Conservation (phyloP, 2,329 filamentous ascomycete species). For the Fusarium sp. region DNA sequence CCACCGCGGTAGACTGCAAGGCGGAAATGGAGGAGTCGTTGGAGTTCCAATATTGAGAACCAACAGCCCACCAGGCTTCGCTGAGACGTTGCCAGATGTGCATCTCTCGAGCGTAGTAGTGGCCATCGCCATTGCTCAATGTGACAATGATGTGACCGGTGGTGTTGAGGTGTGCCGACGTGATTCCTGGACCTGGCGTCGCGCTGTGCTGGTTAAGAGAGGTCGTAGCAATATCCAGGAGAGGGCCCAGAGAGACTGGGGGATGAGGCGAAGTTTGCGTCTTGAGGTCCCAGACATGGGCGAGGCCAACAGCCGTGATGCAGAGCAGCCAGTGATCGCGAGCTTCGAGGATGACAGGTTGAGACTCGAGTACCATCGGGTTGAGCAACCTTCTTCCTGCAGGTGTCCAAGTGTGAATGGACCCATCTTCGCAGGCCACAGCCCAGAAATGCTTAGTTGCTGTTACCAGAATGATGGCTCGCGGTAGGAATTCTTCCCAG, state of each 20-base stretch:
- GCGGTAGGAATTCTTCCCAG: slow-evolving; percentile 95
- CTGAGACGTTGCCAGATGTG: slow-evolving; percentile 95
- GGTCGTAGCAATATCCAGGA: slow-evolving; percentile 87
- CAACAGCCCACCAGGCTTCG: slow-evolving; percentile 97
- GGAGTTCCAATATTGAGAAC: slow-evolving; percentile 98
- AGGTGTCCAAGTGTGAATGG: slow-evolving; percentile 90
- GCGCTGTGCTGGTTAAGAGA: slow-evolving; percentile 80
- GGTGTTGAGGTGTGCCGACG: slow-evolving; percentile 91
- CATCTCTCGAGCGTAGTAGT: slow-evolving; percentile 87
- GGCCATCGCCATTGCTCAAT: slow-evolving; percentile 94
- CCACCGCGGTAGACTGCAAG: slow-evolving; percentile 77
- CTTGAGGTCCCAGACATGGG: slow-evolving; percentile 93
- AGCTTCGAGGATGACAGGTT: slow-evolving; percentile 93
- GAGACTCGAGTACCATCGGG: slow-evolving; percentile 87
- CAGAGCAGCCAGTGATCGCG: slow-evolving; percentile 90
- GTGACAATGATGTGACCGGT: slow-evolving; percentile 89
- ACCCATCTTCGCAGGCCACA: slow-evolving; percentile 92
- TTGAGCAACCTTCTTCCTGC: slow-evolving; percentile 88
- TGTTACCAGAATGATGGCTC: slow-evolving; percentile 87
- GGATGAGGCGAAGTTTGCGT: slow-evolving; percentile 87
- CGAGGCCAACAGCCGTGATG: slow-evolving; percentile 88
- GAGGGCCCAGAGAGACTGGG: slow-evolving; percentile 87
- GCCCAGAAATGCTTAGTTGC: slow-evolving; percentile 94
- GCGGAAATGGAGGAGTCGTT: slow-evolving; percentile 90
- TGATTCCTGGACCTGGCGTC: slow-evolving; percentile 84